Conservation (phyloP, 768 basidiomycete species). For the Calocybe indica region DNA sequence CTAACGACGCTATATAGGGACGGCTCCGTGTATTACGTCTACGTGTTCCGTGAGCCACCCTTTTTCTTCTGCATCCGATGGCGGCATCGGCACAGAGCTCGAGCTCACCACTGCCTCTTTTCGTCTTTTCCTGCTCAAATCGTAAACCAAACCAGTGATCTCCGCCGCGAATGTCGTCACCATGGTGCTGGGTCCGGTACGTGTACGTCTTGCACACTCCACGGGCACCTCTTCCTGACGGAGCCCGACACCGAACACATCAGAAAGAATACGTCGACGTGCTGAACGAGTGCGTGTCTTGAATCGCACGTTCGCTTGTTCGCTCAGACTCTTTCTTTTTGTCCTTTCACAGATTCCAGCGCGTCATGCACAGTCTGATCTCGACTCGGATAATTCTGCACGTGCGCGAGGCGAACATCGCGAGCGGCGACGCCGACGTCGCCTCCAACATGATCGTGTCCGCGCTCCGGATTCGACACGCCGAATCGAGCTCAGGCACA, state of each 20-base stretch:
- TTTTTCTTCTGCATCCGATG: background rate
- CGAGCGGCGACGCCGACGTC: too few relatives aligned
- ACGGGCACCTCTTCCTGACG: background rate
- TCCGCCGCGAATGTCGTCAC: conserved; percentile 2
- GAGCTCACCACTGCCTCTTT: background rate
- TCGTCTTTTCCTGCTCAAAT: background rate
- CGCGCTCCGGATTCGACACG: too few relatives aligned
- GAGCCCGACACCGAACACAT: background rate
- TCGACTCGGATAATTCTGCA: conserved; percentile 8
- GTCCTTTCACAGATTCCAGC: conserved; percentile 3
- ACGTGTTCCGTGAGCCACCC: conserved; percentile 13
- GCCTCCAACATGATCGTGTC: too few relatives aligned
- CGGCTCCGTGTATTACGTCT: conserved; percentile 17
- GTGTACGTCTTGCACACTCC: too few relatives aligned
- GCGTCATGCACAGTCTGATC: conserved; percentile 6
- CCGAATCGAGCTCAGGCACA: too few relatives aligned
- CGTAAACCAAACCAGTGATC: conserved; percentile 2
- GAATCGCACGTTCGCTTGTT: background rate
- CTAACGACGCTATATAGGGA: conserved; percentile 17
- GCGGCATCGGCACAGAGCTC: too few relatives aligned
- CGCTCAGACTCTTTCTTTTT: background rate
- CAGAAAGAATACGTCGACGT: conserved; percentile 2
- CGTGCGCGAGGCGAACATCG: background rate
- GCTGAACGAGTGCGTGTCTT: conserved; percentile 2
- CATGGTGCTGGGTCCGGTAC: conserved; percentile 3